Evolutionary conservation across 2,329 filamentous ascomycete species (phyloP), one percentile per base, ranked within the genome.

Genomic region (Fusarium tupiense): DNA sequence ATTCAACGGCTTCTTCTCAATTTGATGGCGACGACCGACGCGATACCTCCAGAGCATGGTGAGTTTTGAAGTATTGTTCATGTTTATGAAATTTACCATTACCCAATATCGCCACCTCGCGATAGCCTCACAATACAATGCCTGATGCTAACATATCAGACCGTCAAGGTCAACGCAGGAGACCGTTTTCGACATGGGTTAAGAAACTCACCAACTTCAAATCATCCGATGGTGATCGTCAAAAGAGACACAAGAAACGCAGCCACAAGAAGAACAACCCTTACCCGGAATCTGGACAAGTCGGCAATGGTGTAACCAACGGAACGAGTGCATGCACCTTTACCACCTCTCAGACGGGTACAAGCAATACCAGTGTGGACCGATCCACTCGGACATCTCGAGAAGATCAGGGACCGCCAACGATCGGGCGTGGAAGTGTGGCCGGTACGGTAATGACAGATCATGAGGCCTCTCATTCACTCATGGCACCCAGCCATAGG

Each of bases 191-290:
- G 53, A 94, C 92, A 76, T 97, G 96, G 93, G 94, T 99, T 87
- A 97, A 95, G 87, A 95, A 95, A 80, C 90, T 98, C 65, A 92
- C 95, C 71, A 96, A 92, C 82, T 92, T 98, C 84, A 98, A 97
- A 83, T 88, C 86, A 9, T 93, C 91, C 38, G 90, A 89, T 72
- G 88, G 90, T 69, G 87, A 87, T 47, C 76, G 83, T 78, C 66
- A 82, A 80, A 78, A 83, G 80, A 72, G 83, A 78, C 68, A 86
- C 59, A 87, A 85, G 73, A 93, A 92, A 83, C 87, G 86, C 54
- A 81, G 84, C 24, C 85, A 86, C 58, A 90, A 92, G 82, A 97
- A 92, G 82, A 97, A 98, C 86, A 96, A 96, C 80, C 95, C 95
- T n/a, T 98, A 98, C 80, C 94, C 94, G 14, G 89, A 96, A 77